Percentiles rank a stretch among this genome's conserved stretches.
Conservation (phyloP, 768 basidiomycete species). For the Pisolithus tinctorius region DNA sequence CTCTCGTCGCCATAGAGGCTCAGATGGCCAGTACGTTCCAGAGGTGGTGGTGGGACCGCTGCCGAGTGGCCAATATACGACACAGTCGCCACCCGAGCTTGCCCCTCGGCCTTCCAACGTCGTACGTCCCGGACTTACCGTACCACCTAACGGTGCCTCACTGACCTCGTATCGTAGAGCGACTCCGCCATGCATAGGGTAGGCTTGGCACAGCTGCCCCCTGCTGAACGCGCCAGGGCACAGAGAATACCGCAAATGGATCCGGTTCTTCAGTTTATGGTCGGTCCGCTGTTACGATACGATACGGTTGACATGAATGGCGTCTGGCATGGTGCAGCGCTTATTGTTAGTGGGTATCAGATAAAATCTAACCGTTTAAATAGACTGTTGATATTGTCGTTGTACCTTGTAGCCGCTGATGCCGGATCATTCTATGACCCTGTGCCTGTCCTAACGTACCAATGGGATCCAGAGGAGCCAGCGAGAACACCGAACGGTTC, state of each 20-base stretch:
- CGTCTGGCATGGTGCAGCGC: constrained; percentile 81
- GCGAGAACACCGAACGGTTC: constrained; percentile 8
- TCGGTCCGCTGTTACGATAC: constrained; percentile 83
- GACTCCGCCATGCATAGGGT: constrained; percentile 15
- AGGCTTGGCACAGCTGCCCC: constrained; percentile 44
- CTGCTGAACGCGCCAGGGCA: constrained; percentile 59
- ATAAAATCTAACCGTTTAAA: neutral
- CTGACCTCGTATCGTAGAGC: neutral
- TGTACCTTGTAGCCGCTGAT: constrained; percentile 53
- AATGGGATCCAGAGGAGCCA: constrained; percentile 60
- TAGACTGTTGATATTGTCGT: neutral
- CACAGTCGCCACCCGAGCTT: constrained; percentile 43
- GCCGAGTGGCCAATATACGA: constrained; percentile 49
- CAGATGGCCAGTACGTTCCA: constrained; percentile 47
- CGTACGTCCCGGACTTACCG: neutral
- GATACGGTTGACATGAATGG: constrained; percentile 77
- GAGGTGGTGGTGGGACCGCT: constrained; percentile 56
- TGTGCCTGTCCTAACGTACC: constrained; percentile 58
- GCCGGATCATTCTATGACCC: constrained; percentile 74
- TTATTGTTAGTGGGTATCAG: constrained; percentile 73
- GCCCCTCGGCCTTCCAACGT: constrained; percentile 42
- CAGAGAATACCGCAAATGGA: constrained; percentile 61
- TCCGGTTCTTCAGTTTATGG: constrained; percentile 86
- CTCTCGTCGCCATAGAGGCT: constrained; percentile 29
- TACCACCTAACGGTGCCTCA: neutral